Percentiles rank a stretch among this genome's conserved stretches.
Evolutionary conservation across 768 basidiomycete species (phyloP).

Genomic region (Lactarius hatsudake): DNA sequence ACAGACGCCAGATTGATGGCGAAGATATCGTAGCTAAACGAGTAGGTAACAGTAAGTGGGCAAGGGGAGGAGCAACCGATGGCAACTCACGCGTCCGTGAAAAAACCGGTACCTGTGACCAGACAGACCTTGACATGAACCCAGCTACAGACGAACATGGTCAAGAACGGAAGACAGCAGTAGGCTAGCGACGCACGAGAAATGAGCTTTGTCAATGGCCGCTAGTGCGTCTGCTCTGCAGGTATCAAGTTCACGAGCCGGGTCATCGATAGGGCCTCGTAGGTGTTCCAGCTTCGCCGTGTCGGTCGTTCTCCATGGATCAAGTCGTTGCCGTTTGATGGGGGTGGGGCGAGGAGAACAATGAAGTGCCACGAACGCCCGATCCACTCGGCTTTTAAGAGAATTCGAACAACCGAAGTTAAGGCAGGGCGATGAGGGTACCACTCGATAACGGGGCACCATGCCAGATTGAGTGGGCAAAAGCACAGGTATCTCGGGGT

Average conservation of each 20-base stretch:
- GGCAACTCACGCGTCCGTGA: slow-evolving; percentile 71
- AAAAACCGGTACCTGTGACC: slow-evolving; percentile 80
- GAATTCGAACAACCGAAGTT: not conserved
- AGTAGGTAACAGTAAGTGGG: no score
- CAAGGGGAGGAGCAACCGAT: not conserved
- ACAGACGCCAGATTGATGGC: slow-evolving; percentile 81
- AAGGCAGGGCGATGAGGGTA: not conserved
- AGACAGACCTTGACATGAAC: slow-evolving; percentile 48
- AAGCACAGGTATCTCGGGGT: no score
- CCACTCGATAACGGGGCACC: not conserved
- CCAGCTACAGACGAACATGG: slow-evolving; percentile 32
- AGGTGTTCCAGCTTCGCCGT: not conserved
- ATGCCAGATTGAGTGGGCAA: not conserved
- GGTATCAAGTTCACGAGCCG: slow-evolving; percentile 48
- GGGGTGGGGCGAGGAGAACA: not conserved
- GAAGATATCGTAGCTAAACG: slow-evolving; percentile 74
- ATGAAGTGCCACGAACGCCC: not conserved
- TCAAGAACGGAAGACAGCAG: not conserved
- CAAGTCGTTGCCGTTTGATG: not conserved
- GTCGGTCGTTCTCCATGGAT: not conserved
- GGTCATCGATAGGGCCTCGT: not conserved
- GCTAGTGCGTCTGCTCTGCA: slow-evolving; percentile 75
- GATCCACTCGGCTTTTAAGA: not conserved
- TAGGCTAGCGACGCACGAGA: slow-evolving; percentile 52
- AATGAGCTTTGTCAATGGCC: slow-evolving; percentile 83